Evolutionary conservation across 148 eudicot genomes (phyloP).

Genomic region (Talinum fruticosum): DNA sequence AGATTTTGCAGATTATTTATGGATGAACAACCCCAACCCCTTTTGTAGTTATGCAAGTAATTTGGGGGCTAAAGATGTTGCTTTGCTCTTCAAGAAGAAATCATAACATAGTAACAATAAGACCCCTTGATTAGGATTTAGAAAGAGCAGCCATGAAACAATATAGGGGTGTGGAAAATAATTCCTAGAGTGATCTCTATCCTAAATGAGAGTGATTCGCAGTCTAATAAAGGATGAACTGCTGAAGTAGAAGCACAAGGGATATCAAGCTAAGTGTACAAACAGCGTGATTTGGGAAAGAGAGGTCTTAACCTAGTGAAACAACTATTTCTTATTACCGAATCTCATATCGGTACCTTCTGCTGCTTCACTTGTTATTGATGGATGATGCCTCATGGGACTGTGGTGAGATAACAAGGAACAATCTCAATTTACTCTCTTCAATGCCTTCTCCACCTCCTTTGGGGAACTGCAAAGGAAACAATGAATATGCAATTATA

Average conservation of each 20-base stretch:
- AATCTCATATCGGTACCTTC: constrained; percentile 33
- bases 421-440: constrained; percentile 77
- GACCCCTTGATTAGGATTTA: background rate
- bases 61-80: too few species aligned
- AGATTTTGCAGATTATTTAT: too few species aligned
- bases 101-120: background rate
- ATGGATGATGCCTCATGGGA: constrained; percentile 41
- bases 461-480: constrained; percentile 52
- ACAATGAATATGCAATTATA: constrained; percentile 5
- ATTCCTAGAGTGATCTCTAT: background rate
- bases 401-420: constrained; percentile 49
- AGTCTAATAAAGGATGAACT: constrained; percentile 1
- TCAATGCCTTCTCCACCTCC: constrained; percentile 53
- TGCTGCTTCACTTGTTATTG: constrained; percentile 38
- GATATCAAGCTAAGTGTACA: background rate
- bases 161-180: background rate
- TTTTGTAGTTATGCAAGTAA: too few species aligned
- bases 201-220: background rate
- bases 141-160: background rate
- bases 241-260: constrained; percentile 9
- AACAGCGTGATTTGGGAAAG: background rate
- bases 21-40: too few species aligned
- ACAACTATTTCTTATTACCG: constrained; percentile 20
- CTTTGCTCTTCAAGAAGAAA: background rate
- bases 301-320: background rate